These are phyloP conservation scores for Saccharomycopsis sp. DNA, from an alignment of 805 yeast species.

Conservation along the genomic window DNA sequence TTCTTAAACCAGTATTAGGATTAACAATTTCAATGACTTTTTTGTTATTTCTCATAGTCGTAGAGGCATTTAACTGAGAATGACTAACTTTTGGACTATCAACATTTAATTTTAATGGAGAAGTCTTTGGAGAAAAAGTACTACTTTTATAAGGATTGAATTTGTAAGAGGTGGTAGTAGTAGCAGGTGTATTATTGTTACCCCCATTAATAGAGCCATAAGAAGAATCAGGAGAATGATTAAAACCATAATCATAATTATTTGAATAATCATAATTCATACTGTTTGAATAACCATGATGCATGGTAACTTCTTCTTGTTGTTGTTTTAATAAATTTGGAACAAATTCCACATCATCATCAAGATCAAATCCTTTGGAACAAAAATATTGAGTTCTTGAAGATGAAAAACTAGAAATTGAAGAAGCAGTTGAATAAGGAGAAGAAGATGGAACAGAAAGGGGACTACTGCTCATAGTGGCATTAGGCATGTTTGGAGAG, in stretches of 20 bases:
- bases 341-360: slow-evolving; percentile 17
- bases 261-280: neutral
- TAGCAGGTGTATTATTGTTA: neutral
- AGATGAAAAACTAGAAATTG: neutral
- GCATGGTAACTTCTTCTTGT: neutral
- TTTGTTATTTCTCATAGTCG: slow-evolving; percentile 9
- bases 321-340: slow-evolving; percentile 12
- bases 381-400: slow-evolving; percentile 12
- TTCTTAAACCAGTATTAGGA: slow-evolving; percentile 15
- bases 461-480: slow-evolving; percentile 1
- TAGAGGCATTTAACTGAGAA: neutral
- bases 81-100: neutral
- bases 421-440: neutral
- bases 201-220: neutral
- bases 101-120: slow-evolving; percentile 10
- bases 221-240: slow-evolving; percentile 3
- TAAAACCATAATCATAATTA: neutral
- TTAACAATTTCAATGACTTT: slow-evolving; percentile 16
- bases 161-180: slow-evolving; percentile 6
- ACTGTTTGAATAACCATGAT: neutral
- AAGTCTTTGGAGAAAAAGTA: slow-evolving; percentile 16
- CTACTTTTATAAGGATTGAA: slow-evolving; percentile 17
- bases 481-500: neutral
- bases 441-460: slow-evolving; percentile 1
- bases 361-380: slow-evolving; percentile 18